A percentile compares a stretch with the other conserved stretches of the same genome.
These are phyloP conservation scores for Camillea tinctor DNA, from an alignment of 2,329 filamentous ascomycete genomes.

Conservation along the genomic window DNA sequence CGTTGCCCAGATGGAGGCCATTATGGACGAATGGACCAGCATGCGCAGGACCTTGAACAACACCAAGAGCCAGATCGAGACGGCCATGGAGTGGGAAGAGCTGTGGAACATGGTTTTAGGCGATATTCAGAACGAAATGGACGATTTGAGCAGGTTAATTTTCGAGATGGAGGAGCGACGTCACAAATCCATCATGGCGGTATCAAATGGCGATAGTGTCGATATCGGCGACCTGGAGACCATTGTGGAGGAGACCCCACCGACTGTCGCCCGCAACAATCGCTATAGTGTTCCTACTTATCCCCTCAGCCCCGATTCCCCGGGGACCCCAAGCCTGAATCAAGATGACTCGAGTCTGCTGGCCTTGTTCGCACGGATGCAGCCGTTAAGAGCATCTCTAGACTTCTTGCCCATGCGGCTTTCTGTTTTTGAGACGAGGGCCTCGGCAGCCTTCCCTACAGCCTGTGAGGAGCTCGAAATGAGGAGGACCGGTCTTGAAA, in stretches of 20 bases:
- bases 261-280: slow-evolving; percentile 54
- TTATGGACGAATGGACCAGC: slow-evolving; percentile 78
- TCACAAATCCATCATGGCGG: slow-evolving; percentile 72
- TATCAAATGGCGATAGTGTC: slow-evolving; percentile 58
- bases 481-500: slow-evolving; percentile 71
- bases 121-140: slow-evolving; percentile 85
- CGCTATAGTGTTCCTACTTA: slow-evolving; percentile 69
- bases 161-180: slow-evolving; percentile 98
- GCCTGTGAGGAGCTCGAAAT: slow-evolving; percentile 86
- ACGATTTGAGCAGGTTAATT: slow-evolving; percentile 74
- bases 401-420: slow-evolving; percentile 96
- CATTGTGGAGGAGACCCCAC: slow-evolving; percentile 84
- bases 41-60: slow-evolving; percentile 75
- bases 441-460: slow-evolving; percentile 77
- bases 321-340: slow-evolving; percentile 53
- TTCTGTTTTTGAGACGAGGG: slow-evolving; percentile 79
- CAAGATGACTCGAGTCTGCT: slow-evolving; percentile 87
- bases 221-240: slow-evolving; percentile 91
- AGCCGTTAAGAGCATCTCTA: slow-evolving; percentile 85
- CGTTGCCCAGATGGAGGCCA: slow-evolving; percentile 85
- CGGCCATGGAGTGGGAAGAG: slow-evolving; percentile 99
- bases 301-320: slow-evolving; percentile 61
- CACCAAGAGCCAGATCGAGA: slow-evolving; percentile 88
- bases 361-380: slow-evolving; percentile 91
- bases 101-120: slow-evolving; percentile 91